These are phyloP conservation scores for Tricharina praecox DNA, from an alignment of 495 filamentous ascomycete genomes.

Conservation along the genomic window DNA sequence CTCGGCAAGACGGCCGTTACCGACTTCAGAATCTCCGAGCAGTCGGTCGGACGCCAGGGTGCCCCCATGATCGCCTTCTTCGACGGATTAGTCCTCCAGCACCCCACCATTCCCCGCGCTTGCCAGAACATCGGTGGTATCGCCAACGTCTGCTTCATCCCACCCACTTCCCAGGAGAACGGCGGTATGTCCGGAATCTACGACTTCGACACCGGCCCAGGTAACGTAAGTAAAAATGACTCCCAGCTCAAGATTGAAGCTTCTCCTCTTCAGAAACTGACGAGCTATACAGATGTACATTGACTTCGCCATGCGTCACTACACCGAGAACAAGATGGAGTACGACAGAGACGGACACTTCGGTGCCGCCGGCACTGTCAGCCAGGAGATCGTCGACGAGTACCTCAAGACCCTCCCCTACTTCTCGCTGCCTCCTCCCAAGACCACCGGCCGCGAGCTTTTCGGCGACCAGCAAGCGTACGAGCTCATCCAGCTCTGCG, in stretches of 20 bases:
- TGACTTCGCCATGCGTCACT: slow-evolving; percentile 33
- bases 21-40: slow-evolving; percentile 32
- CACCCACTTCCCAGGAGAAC: slow-evolving; percentile 32
- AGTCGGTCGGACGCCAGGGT: slow-evolving; percentile 33
- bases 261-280: slow-evolving; percentile 1
- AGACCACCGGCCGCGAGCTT: slow-evolving; percentile 42
- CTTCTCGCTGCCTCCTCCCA: slow-evolving; percentile 35
- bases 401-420: slow-evolving; percentile 34
- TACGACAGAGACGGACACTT: slow-evolving; percentile 37
- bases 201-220: slow-evolving; percentile 39
- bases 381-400: slow-evolving; percentile 37
- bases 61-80: slow-evolving; percentile 36
- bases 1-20: slow-evolving; percentile 32
- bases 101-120: slow-evolving; percentile 38
- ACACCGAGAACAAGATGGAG: slow-evolving; percentile 31
- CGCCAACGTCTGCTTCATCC: slow-evolving; percentile 44
- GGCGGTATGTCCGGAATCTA: slow-evolving; percentile 34
- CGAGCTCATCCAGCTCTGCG: slow-evolving; percentile 33
- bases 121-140: slow-evolving; percentile 47
- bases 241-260: not conserved
- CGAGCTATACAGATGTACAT: slow-evolving; percentile 25
- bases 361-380: slow-evolving; percentile 36
- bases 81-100: slow-evolving; percentile 37
- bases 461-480: slow-evolving; percentile 39
- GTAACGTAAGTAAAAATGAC: slow-evolving; percentile 25